Percentiles rank a stretch among this genome's conserved stretches.
These are phyloP conservation scores for Termitomyces sp. DNA, from an alignment of 768 basidiomycete species.

Conservation along the genomic window DNA sequence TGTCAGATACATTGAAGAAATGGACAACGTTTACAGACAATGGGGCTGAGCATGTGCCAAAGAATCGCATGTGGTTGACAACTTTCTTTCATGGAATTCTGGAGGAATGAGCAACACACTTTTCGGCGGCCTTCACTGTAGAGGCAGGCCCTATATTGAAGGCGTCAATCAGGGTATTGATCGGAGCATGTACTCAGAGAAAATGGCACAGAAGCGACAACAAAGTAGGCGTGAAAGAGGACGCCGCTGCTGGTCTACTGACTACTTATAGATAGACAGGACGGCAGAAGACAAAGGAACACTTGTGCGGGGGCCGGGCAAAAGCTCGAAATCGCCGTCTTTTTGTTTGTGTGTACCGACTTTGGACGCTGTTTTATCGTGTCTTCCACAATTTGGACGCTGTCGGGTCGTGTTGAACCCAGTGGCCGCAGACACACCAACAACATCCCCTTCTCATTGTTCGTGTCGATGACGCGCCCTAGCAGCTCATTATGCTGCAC, in stretches of 20 bases:
- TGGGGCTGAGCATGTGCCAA: background rate
- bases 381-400: conserved; percentile 72
- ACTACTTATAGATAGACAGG: background rate
- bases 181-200: background rate
- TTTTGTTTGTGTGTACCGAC: conserved; percentile 46
- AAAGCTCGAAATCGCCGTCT: conserved; percentile 2
- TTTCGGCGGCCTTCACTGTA: background rate
- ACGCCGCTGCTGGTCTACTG: background rate
- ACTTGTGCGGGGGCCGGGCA: background rate
- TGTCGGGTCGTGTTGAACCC: conserved; percentile 62
- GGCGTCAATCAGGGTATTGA: background rate
- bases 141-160: background rate
- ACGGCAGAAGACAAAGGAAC: background rate
- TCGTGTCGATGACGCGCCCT: conserved; percentile 12
- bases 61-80: background rate
- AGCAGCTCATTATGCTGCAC: conserved; percentile 14
- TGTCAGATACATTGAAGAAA: background rate
- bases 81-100: background rate
- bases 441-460: conserved; percentile 34
- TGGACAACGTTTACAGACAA: background rate
- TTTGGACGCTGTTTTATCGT: conserved; percentile 69
- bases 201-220: background rate
- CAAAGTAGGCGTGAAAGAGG: background rate
- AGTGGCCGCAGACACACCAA: conserved; percentile 49
- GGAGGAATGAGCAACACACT: background rate